phyloP scores from a whole-genome alignment of 345 rosid species.

The Eucalyptus leucophloia region DNA sequence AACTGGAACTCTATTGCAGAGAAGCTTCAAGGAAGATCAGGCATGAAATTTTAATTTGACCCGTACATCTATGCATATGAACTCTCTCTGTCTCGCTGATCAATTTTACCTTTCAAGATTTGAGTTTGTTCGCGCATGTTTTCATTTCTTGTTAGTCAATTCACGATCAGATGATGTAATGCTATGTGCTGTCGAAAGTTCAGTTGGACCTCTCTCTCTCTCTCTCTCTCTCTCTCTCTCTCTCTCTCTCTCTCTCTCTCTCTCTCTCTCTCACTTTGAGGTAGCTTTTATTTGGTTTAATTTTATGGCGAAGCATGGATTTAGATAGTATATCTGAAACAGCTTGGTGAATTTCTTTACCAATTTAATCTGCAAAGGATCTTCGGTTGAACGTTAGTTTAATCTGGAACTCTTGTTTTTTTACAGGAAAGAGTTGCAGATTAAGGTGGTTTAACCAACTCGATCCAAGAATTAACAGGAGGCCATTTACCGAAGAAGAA shows the following conservation, averaged over 20 bases:
- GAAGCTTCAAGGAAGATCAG: constrained; percentile 70
- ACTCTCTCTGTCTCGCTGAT: neutral
- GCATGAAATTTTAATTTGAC: neutral
- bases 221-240: neutral
- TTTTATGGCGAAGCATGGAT: neutral
- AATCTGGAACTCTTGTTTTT: neutral
- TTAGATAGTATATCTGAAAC: neutral
- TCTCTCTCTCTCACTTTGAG: neutral
- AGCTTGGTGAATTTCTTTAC: neutral
- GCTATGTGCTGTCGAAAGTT: neutral
- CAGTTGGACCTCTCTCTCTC: neutral
- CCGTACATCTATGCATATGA: neutral
- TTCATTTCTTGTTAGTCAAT: neutral
- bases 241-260: neutral
- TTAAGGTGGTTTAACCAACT: constrained; percentile 54
- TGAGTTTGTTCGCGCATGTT: neutral
- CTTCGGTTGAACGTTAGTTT: neutral
- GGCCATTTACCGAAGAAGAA: constrained; percentile 42
- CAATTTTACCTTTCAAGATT: neutral
- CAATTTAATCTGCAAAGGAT: neutral
- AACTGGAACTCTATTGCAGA: constrained; percentile 72
- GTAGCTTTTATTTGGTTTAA: neutral
- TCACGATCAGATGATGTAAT: neutral
- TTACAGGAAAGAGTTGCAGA: constrained; percentile 45
- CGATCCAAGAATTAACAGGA: constrained; percentile 45